Percentiles rank a stretch among this genome's conserved stretches.
Evolutionary conservation across 352 stramenopile genomes (phyloP).

Genomic region (Phytophthora citricola): DNA sequence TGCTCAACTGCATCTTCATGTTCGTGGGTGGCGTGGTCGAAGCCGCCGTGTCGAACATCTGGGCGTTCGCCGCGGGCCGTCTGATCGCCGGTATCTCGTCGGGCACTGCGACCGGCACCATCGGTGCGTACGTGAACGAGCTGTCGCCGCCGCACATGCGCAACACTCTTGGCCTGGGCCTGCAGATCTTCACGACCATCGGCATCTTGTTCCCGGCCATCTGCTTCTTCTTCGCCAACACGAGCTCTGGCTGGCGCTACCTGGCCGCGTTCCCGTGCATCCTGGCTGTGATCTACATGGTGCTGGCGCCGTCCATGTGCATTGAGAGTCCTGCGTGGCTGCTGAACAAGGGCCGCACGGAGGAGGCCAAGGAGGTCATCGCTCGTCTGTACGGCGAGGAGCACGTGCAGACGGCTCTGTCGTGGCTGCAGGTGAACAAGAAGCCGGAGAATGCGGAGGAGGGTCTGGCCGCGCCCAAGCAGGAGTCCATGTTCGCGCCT

Average conservation of each 20-base stretch:
- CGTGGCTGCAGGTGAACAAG: conserved; percentile 32
- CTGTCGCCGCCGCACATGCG: conserved; percentile 28
- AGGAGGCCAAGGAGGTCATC: conserved; percentile 33
- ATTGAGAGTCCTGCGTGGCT: conserved; percentile 50
- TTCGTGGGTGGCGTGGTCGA: conserved; percentile 35
- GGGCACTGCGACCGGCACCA: conserved; percentile 43
- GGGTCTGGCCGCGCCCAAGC: conserved; percentile 13
- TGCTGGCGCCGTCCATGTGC: conserved; percentile 23
- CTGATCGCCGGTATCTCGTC: conserved; percentile 46
- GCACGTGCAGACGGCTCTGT: conserved; percentile 34
- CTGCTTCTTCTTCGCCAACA: conserved; percentile 31
- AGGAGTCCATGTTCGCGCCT: conserved; percentile 46
- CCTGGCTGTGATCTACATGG: conserved; percentile 21
- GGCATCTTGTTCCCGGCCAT: conserved; percentile 22
- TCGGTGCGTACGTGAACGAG: conserved; percentile 37
- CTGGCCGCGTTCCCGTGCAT: conserved; percentile 30
- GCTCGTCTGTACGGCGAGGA: conserved; percentile 40
- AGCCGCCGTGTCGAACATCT: conserved; percentile 36
- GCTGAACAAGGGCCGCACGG: conserved; percentile 39
- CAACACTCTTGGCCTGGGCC: conserved; percentile 20
- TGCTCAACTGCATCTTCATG: conserved; percentile 47
- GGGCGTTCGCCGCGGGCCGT: conserved; percentile 29
- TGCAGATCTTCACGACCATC: conserved; percentile 27
- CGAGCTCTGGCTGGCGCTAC: conserved; percentile 31
- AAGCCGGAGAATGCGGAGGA: conserved; percentile 16